Conservation (phyloP, 495 filamentous ascomycete genomes). For the Chaetomidium leptoderma region DNA sequence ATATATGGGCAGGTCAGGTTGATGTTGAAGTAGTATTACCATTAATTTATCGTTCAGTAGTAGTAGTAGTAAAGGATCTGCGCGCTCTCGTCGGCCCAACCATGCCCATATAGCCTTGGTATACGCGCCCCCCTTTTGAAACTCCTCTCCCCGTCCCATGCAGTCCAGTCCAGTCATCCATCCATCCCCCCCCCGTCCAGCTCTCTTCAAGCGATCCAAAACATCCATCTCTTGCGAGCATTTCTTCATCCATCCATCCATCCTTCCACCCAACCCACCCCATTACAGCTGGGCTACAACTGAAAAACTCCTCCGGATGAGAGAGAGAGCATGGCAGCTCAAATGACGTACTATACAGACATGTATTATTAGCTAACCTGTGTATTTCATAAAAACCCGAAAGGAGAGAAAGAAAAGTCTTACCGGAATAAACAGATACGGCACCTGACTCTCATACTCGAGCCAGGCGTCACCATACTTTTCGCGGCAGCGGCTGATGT, state of each 20-base stretch:
- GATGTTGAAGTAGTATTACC: not conserved
- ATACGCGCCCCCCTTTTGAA: not conserved
- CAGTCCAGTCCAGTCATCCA: too few species aligned
- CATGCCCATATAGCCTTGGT: not conserved
- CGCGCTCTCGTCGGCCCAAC: not conserved
- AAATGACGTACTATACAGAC: slow-evolving; percentile 32
- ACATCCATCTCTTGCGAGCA: too few species aligned
- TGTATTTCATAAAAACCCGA: not conserved
- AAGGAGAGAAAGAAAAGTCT: slow-evolving; percentile 40
- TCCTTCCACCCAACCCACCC: too few species aligned
- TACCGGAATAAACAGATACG: slow-evolving; percentile 95
- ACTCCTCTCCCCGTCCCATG: slow-evolving; percentile 1
- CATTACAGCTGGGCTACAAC: too few species aligned
- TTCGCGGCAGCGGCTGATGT: slow-evolving; percentile 74
- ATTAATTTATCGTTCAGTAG: not conserved
- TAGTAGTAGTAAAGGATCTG: too few species aligned
- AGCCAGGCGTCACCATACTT: slow-evolving; percentile 93
- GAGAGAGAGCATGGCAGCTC: not conserved
- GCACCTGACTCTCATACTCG: slow-evolving; percentile 83
- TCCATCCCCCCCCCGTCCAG: too few species aligned
- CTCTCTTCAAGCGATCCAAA: too few species aligned
- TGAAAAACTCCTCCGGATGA: too few species aligned
- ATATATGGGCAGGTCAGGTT: too few species aligned
- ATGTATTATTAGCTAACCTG: slow-evolving; percentile 15
- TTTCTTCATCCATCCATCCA: not conserved